Evolutionary conservation across 371 early-diverging fungal species (phyloP), one percentile per base, ranked within the genome.

Genomic region (Circinella umbellata): DNA sequence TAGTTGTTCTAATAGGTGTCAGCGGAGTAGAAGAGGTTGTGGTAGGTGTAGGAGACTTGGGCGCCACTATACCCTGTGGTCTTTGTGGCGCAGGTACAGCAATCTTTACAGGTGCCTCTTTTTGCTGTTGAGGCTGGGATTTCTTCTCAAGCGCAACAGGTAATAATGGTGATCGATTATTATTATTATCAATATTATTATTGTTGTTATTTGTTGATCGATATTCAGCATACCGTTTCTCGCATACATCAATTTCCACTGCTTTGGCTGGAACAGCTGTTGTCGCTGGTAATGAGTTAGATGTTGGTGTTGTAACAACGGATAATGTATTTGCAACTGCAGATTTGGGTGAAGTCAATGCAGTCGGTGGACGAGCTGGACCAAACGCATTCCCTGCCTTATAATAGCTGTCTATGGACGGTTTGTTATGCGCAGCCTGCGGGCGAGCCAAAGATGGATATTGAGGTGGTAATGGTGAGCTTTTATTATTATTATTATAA

Each of bases 311-410:
- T 4, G 47, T 10, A 13, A 59, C 47, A 20, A 37, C 61, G 2
- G 61, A 59, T 27, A 61, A 35, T 20, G 34, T 67, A 35, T 61
- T 42, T 27, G 71, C 48, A 27, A 63, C 54, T 9, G 63, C 64
- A 6, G 70, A 57, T 14, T 75, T 68, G 17, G 80, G 76, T 15
- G 78, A 80, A 20, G 64, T 60, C 49, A 60, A 36, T 13, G 42
- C 76, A 49, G 27, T 76, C 55, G 63, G 48, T 5, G 64, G 64
- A 9, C 70, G 59, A 13, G 65, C 49, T 3, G 70, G 70, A 9
- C 64, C 70, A 60, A 61, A 70, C 5, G 70, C 70, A 37, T 65
- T 70, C 20, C 60, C 39, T 47, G 70, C 70, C 51, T 70, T 70
- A 48, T 70, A 70, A 39, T 64, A 70, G 18, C 70, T 64, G 37